Evolutionary conservation across 192 early-diverging fungal genomes (phyloP).

Genomic region (Podila epicladia): DNA sequence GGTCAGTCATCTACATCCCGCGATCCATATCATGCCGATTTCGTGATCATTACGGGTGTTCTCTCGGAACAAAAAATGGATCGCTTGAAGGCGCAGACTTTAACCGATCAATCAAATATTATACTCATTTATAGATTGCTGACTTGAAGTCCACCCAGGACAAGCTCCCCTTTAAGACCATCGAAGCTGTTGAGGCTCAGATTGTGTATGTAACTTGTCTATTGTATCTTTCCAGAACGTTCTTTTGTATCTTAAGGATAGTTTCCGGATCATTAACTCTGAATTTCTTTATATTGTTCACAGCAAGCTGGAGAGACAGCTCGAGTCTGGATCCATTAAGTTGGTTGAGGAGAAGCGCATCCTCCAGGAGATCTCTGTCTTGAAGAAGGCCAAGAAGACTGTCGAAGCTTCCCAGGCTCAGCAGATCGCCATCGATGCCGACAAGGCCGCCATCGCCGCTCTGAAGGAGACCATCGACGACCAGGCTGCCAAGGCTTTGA

Average conservation of each 20-base stretch:
- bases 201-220: slow-evolving; percentile 65
- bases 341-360: slow-evolving; percentile 91
- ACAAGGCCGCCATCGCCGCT: slow-evolving; percentile 68
- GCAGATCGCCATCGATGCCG: slow-evolving; percentile 63
- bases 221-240: background rate
- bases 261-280: background rate
- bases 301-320: slow-evolving; percentile 79
- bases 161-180: slow-evolving; percentile 83
- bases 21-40: background rate
- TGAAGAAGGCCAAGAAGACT: slow-evolving; percentile 80
- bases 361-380: slow-evolving; percentile 81
- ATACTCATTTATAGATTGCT: slow-evolving; percentile 57
- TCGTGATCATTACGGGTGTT: background rate
- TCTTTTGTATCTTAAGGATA: too few relatives aligned
- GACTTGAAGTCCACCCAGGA: slow-evolving; percentile 80
- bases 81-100: too few relatives aligned
- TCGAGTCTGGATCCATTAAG: slow-evolving; percentile 79
- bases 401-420: slow-evolving; percentile 70
- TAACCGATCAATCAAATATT: too few relatives aligned
- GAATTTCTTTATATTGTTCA: background rate
- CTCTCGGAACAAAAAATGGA: too few relatives aligned
- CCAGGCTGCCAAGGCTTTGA: slow-evolving; percentile 69
- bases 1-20: slow-evolving; percentile 47
- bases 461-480: slow-evolving; percentile 76
- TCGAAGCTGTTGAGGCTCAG: slow-evolving; percentile 80